Conservation (phyloP, 2,329 filamentous ascomycete species). For the Thermoascus crustaceus region DNA sequence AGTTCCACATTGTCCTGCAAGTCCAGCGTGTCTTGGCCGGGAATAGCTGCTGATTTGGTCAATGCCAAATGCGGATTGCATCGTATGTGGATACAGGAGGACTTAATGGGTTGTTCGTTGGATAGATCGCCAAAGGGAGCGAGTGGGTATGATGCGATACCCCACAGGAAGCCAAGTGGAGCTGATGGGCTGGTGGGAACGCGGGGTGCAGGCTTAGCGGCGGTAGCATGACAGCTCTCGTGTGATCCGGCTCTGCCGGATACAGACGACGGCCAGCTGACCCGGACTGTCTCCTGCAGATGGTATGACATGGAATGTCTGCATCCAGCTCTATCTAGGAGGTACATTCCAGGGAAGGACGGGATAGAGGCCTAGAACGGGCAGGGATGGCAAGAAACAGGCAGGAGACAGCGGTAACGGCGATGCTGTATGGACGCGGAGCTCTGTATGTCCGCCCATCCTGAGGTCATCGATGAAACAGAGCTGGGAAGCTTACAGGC, state of each 20-base stretch:
- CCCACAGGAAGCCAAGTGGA: conserved; percentile 7
- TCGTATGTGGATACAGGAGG: no score
- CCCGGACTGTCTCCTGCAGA: background rate
- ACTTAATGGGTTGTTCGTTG: no score
- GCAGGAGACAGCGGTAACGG: background rate
- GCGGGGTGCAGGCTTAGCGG: conserved; percentile 12
- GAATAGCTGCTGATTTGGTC: no score
- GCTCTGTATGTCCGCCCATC: background rate
- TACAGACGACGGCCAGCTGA: background rate
- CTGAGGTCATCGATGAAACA: conserved; percentile 5
- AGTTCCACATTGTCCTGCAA: no score
- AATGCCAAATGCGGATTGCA: no score
- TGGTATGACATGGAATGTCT: background rate
- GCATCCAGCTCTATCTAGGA: no score
- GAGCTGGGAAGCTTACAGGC: background rate
- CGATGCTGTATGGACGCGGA: no score
- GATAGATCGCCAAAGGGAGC: no score
- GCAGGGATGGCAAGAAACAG: background rate
- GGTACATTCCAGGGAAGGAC: no score
- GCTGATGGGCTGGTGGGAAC: conserved; percentile 6
- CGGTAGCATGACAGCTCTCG: conserved; percentile 4
- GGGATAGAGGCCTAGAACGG: background rate
- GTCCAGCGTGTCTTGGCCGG: no score
- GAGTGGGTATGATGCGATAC: conserved; percentile 5
- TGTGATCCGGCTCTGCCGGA: conserved; percentile 5